These are phyloP conservation scores for Cladosporium oxysporum DNA, from an alignment of 2,329 filamentous ascomycete species.

Conservation along the genomic window DNA sequence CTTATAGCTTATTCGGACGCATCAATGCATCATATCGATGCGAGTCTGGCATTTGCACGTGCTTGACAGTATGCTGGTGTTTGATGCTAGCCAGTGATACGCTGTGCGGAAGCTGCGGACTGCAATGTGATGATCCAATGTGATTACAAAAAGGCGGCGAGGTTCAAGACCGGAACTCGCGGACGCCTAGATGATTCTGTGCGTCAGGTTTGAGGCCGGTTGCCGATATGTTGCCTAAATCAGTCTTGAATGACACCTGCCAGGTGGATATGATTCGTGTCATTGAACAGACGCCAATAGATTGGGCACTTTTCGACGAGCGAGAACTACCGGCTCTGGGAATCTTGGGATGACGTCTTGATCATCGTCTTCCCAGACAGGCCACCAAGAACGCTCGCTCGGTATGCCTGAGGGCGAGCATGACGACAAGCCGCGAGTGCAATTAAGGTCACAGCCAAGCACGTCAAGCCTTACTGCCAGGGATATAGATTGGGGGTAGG, in stretches of 20 bases:
- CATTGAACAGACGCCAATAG: too few relatives aligned
- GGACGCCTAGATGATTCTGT: background rate
- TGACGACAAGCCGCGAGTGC: background rate
- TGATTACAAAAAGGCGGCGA: background rate
- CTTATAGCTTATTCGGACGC: background rate
- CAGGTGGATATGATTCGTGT: too few relatives aligned
- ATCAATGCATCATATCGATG: background rate
- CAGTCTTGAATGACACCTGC: background rate
- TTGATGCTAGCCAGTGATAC: background rate
- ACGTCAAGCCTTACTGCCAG: conserved; percentile 7
- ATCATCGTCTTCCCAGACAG: background rate
- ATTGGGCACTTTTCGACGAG: background rate
- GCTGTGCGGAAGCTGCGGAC: background rate
- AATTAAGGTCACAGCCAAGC: conserved; percentile 1
- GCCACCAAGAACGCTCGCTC: background rate
- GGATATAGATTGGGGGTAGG: background rate
- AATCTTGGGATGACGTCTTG: background rate
- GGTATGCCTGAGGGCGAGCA: background rate
- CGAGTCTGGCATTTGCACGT: background rate
- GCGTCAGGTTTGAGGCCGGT: background rate
- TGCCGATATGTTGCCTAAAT: background rate
- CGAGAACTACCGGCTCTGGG: background rate
- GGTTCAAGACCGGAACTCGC: background rate
- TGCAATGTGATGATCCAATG: background rate
- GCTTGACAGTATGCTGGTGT: background rate